Evolutionary conservation across 371 early-diverging fungal genomes (phyloP).

Genomic region (Funneliformis caledonium): DNA sequence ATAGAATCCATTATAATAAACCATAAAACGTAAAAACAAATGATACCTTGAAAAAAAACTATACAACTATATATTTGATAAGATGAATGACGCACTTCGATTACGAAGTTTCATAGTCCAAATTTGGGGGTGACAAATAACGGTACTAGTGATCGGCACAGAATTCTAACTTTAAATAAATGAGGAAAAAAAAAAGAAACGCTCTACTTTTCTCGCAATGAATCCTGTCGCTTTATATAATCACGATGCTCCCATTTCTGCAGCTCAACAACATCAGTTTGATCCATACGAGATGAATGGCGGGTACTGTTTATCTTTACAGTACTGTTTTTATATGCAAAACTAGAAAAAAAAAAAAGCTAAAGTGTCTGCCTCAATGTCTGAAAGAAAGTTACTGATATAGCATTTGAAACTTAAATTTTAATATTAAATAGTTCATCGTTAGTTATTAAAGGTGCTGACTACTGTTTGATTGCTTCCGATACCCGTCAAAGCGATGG

Average conservation of each 20-base stretch:
- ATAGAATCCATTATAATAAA: conserved; percentile 56
- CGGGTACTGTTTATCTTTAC: conserved; percentile 54
- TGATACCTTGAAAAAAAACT: no score
- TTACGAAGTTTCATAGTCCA: no score
- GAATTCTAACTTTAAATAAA: no score
- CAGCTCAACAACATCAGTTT: conserved; percentile 64
- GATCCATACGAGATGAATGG: conserved; percentile 84
- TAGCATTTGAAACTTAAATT: background rate
- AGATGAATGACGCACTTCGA: no score
- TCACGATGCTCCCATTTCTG: conserved; percentile 36
- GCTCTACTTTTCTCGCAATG: background rate
- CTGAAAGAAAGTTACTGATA: background rate
- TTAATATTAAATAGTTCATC: conserved; percentile 69
- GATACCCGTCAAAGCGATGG: conserved; percentile 98
- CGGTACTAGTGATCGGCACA: no score
- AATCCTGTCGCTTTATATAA: background rate
- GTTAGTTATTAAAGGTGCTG: conserved; percentile 93
- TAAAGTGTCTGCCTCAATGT: background rate
- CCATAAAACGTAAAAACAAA: no score
- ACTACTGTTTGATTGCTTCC: conserved; percentile 94
- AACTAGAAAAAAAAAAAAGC: background rate
- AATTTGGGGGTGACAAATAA: no score
- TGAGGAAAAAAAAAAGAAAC: no score
- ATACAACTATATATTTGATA: no score
- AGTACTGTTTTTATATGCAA: background rate